phyloP scores from a whole-genome alignment of 192 early-diverging fungal species.

The Coemansia guatemalensis region DNA sequence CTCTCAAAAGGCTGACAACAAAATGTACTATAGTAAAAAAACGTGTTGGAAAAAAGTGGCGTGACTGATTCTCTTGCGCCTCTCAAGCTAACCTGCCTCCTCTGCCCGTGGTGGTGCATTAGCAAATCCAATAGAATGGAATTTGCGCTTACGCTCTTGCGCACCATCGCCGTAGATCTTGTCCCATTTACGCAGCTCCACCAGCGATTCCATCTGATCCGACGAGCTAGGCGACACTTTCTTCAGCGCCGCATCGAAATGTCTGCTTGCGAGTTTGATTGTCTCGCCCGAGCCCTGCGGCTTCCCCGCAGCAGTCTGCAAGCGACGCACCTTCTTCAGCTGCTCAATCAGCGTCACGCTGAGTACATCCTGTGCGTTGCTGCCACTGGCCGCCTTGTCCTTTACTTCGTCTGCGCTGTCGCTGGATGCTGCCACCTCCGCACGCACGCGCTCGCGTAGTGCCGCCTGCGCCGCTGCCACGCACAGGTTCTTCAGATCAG shows the following conservation, averaged over 20 bases:
- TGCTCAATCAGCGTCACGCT: slow-evolving; percentile 42
- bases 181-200: slow-evolving; percentile 92
- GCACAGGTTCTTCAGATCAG: slow-evolving; percentile 93
- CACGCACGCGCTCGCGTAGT: slow-evolving; percentile 61
- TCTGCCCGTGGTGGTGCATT: neutral
- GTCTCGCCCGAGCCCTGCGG: neutral
- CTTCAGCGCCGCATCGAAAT: slow-evolving; percentile 84
- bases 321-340: slow-evolving; percentile 30
- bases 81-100: too few relatives aligned
- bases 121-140: slow-evolving; percentile 41
- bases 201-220: slow-evolving; percentile 86
- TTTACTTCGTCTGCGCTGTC: neutral
- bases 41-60: too few relatives aligned
- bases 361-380: slow-evolving; percentile 22
- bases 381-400: neutral
- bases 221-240: slow-evolving; percentile 84
- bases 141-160: slow-evolving; percentile 43
- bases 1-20: too few relatives aligned
- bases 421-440: slow-evolving; percentile 32
- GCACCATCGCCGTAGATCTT: slow-evolving; percentile 81
- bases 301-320: slow-evolving; percentile 14
- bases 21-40: too few relatives aligned
- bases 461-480: slow-evolving; percentile 77
- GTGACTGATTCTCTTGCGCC: too few relatives aligned
- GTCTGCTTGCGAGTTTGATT: slow-evolving; percentile 44